These are phyloP conservation scores for Sphaceloma murrayae DNA, from an alignment of 2,329 filamentous ascomycete genomes.

Conservation along the genomic window DNA sequence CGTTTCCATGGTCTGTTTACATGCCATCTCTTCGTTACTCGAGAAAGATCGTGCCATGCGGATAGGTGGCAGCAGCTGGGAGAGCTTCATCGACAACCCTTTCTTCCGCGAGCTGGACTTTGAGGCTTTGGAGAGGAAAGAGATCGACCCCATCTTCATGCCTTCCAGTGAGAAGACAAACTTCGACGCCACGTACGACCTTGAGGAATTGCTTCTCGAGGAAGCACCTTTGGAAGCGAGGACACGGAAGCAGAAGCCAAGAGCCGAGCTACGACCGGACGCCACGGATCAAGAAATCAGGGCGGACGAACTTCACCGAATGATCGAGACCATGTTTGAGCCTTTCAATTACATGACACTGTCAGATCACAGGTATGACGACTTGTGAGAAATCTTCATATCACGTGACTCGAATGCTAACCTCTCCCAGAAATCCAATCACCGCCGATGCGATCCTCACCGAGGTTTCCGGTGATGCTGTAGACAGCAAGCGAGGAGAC, in stretches of 20 bases:
- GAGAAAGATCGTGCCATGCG: slow-evolving; percentile 70
- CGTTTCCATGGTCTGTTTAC: slow-evolving; percentile 77
- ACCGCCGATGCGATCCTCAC: slow-evolving; percentile 3
- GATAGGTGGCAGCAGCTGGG: slow-evolving; percentile 72
- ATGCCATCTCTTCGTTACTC: slow-evolving; percentile 75
- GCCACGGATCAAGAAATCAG: slow-evolving; percentile 91
- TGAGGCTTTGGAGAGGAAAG: slow-evolving; percentile 69
- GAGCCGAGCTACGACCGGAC: slow-evolving; percentile 84
- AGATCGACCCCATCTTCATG: slow-evolving; percentile 81
- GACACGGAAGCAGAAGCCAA: slow-evolving; percentile 84
- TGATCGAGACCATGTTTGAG: slow-evolving; percentile 89
- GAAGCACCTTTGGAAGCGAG: slow-evolving; percentile 90
- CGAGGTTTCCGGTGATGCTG: slow-evolving; percentile 5
- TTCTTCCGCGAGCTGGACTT: slow-evolving; percentile 89
- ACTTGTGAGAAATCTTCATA: slow-evolving; percentile 10
- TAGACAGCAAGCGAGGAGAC: slow-evolving; percentile 12
- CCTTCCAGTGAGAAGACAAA: slow-evolving; percentile 97
- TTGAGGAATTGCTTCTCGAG: slow-evolving; percentile 87
- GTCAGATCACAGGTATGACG: slow-evolving; percentile 54
- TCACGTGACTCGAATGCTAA: not conserved
- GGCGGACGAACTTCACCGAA: slow-evolving; percentile 83
- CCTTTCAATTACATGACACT: slow-evolving; percentile 90
- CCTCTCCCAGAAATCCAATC: slow-evolving; percentile 18
- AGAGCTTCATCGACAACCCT: slow-evolving; percentile 75
- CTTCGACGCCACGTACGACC: slow-evolving; percentile 94